Base-by-base conservation (phyloP, 169 alveolate genomes). In the Perkinsus chesapeaki region DNA sequence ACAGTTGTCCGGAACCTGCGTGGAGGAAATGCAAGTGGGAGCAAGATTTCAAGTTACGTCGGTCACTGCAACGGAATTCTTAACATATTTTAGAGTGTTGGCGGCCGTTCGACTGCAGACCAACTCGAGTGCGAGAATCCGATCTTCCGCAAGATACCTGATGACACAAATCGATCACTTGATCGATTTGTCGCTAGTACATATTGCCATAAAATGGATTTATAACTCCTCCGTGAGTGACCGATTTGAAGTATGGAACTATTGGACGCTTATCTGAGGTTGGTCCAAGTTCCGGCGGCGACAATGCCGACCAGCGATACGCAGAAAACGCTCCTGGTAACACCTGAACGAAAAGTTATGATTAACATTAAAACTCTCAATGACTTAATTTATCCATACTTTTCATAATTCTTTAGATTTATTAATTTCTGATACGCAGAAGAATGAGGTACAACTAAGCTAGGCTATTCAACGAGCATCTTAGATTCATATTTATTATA, bases 241-340 rank as follows among this genome's bases (percentile, higher is more conserved):
- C 37, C 47, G 95, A 37, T 73, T 94, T 94, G 38, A 94, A 94
- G 92, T 94, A 94, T 36, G 93, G 48, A 34, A 92, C 93, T 93
- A 94, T 92, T 0, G 93, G 72, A 23, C 82, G 82, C 82, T 60
- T 60, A 60, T 60, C 82, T 1, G 82, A 60, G 12, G 82, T 60
- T 60, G 82, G 31, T 23, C 82, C 82, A 7, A 60, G 82, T 23
- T 60, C 82, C 7, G 82, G 82, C 82, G 82, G 82, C 31, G 82
- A 39, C 20, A 94, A 16, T 0, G 95, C 95, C 31, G 39, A 34
- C 94, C 95, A 94, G 31, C 94, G 91, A 92, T 93, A 93, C 43
- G 95, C 95, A 39, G 93, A 82, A 39, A 93, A 93, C 23, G 95
- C 95, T 39, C 94, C 95, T 36, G 95, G 95, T 5, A 93, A 73